Evolutionary conservation across 495 filamentous ascomycete genomes (phyloP), one percentile per base, ranked within the genome.

Genomic region (Penicillium pancosmium): DNA sequence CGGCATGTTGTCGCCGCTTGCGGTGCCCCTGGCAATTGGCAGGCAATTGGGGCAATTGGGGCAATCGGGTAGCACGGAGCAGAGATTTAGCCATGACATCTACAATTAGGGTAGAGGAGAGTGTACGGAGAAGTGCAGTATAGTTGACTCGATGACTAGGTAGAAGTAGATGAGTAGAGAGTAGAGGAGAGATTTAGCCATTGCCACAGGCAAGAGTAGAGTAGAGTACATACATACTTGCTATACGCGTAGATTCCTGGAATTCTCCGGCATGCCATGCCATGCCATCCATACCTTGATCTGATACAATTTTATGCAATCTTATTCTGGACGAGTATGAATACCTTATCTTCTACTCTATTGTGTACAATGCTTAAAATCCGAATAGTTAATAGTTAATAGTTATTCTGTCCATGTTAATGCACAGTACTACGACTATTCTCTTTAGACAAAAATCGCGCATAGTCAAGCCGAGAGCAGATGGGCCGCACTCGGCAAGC

Each of bases 381-480:
- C 23, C 4, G 23, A 9, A 31, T 31, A 31, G 27, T 9, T 31
- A 7, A 21, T 21, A 21, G 19, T n/a, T n/a, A n/a, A n/a, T n/a
- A n/a, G n/a, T n/a, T n/a, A n/a, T 27, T 7, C 4, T 27, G 27
- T 5, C 4, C 27, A 27, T 27, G 27, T 27, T 27, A 27, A 27
- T 36, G 9, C 10, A 36, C 10, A 10, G 34, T 36, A 36, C 19
- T 5, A 36, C 2, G 34, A 13, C 2, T 36, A 36, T 10, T 36
- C 13, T 36, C 34, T 36, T 1, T 13, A 15, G 9, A 12, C 9
- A 13, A 70, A 70, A 70, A 70, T 70, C 68, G 68, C 68, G 68
- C 68, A 70, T 70, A 67, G 58, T 66, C 56, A 66, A 66, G 63
- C 52, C 63, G 60, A 46, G 50, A 55, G 63, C 60, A 61, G 46